phyloP scores from a whole-genome alignment of 2,329 filamentous ascomycete species.

The Elsinoe necatrix region DNA sequence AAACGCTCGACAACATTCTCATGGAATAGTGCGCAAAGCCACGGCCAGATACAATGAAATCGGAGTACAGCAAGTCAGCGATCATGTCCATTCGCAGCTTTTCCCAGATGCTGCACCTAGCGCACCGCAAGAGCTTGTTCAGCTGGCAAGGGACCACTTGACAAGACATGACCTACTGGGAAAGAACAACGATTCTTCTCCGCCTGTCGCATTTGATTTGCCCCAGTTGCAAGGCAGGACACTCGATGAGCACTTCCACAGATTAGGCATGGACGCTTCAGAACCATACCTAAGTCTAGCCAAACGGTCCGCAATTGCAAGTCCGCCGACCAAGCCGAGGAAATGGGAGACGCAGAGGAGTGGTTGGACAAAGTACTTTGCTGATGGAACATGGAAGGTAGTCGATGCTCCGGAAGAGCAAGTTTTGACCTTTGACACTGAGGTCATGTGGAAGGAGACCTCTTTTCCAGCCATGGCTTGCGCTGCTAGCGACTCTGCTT shows the following conservation, averaged over 20 bases:
- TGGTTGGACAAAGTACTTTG: conserved; percentile 90
- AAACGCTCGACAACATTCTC: conserved; percentile 17
- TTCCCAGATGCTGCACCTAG: conserved; percentile 53
- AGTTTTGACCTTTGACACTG: conserved; percentile 87
- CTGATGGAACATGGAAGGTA: conserved; percentile 61
- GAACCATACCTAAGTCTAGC: conserved; percentile 73
- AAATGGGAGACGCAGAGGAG: conserved; percentile 65
- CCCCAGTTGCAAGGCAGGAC: conserved; percentile 69
- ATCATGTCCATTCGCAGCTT: conserved; percentile 71
- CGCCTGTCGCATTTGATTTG: conserved; percentile 76
- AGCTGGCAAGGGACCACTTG: conserved; percentile 74
- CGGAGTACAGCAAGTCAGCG: conserved; percentile 86
- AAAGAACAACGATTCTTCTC: conserved; percentile 70
- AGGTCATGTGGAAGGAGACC: conserved; percentile 91
- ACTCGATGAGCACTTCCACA: conserved; percentile 90
- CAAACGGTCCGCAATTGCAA: conserved; percentile 60
- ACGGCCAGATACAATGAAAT: conserved; percentile 79
- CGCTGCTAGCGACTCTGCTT: conserved; percentile 76
- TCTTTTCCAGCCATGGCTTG: conserved; percentile 96
- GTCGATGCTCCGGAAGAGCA: conserved; percentile 70
- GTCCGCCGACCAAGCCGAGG: conserved; percentile 51
- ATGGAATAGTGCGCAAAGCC: conserved; percentile 32
- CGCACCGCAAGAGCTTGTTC: conserved; percentile 57
- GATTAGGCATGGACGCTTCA: conserved; percentile 73
- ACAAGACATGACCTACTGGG: conserved; percentile 76